phyloP scores from a whole-genome alignment of 257 asterid species.

The Vinca minor region DNA sequence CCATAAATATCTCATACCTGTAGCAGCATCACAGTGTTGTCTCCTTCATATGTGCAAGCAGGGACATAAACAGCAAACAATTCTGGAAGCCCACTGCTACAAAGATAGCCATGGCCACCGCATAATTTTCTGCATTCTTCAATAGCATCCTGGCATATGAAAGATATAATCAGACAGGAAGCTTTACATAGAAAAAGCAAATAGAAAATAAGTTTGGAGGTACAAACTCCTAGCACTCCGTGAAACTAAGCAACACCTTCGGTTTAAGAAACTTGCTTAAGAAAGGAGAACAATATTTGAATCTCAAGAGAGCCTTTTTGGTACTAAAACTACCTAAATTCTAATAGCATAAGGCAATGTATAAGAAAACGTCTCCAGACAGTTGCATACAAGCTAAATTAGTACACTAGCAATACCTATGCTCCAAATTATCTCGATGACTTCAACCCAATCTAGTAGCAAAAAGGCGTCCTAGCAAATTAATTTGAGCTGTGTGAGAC shows the following conservation, averaged over 20 bases:
- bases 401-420: background rate
- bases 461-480: background rate
- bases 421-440: background rate
- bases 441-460: background rate
- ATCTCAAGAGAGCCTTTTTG: background rate
- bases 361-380: background rate
- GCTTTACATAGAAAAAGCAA: background rate
- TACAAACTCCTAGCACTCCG: too few species aligned
- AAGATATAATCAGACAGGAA: background rate
- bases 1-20: constrained; percentile 38
- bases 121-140: constrained; percentile 93
- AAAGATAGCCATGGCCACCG: constrained; percentile 95
- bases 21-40: constrained; percentile 62
- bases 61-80: constrained; percentile 94
- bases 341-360: background rate
- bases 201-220: too few species aligned
- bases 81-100: constrained; percentile 95
- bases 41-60: constrained; percentile 97
- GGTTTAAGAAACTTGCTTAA: too few species aligned
- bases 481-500: background rate
- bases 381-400: background rate
- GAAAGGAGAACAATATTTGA: too few species aligned
- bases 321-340: background rate
- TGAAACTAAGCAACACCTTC: too few species aligned
- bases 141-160: constrained; percentile 62